A percentile compares a stretch with the other conserved stretches of the same genome.
These are phyloP conservation scores for Halenospora varia DNA, from an alignment of 495 filamentous ascomycete genomes.

Conservation along the genomic window DNA sequence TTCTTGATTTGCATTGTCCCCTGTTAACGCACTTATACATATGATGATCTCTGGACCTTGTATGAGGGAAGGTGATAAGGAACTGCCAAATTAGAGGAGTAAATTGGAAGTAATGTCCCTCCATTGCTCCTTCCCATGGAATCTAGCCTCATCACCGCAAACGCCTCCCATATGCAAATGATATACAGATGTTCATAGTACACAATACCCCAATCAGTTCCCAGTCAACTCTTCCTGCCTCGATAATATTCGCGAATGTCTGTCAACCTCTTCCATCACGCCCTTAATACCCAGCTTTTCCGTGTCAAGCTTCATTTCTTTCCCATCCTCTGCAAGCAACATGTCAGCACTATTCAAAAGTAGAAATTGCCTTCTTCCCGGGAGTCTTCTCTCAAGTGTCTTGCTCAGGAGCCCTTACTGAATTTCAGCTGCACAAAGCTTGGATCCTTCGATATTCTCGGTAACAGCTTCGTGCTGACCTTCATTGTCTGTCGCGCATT, in stretches of 20 bases:
- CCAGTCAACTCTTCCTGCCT: constrained; percentile 77
- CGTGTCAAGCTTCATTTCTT: constrained; percentile 64
- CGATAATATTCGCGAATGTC: constrained; percentile 76
- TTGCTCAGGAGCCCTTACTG: constrained; percentile 50
- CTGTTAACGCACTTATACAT: no score
- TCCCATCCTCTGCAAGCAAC: constrained; percentile 69
- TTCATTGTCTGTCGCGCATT: constrained; percentile 68
- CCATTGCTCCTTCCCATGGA: no score
- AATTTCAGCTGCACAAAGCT: constrained; percentile 73
- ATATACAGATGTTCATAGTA: constrained; percentile 3
- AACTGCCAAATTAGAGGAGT: no score
- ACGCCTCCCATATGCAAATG: constrained; percentile 20
- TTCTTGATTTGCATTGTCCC: no score
- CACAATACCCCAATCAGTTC: constrained; percentile 16
- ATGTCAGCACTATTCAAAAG: neutral
- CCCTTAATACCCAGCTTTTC: constrained; percentile 81
- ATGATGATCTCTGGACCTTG: no score
- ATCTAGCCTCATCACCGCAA: neutral
- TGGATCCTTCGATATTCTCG: constrained; percentile 55
- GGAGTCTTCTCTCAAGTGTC: neutral
- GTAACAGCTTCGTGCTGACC: constrained; percentile 75
- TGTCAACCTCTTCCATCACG: constrained; percentile 81
- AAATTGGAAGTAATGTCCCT: no score
- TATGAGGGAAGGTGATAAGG: no score
- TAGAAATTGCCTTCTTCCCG: no score